These are phyloP conservation scores for Colletotrichum somersetense DNA, from an alignment of 2,329 filamentous ascomycete genomes.

Conservation along the genomic window DNA sequence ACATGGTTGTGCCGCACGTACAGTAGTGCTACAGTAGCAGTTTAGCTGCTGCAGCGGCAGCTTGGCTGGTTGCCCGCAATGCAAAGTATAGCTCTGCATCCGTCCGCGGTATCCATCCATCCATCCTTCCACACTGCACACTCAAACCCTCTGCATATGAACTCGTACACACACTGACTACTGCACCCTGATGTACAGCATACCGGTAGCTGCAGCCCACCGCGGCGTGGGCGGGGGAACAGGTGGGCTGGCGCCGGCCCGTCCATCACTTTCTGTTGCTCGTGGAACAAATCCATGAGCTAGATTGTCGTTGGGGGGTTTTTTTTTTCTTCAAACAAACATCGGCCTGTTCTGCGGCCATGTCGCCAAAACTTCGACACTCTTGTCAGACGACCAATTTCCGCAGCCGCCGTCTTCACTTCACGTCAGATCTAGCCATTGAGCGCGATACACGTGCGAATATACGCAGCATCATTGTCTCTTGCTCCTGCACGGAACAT, in stretches of 20 bases:
- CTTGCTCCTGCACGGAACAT: constrained; percentile 29
- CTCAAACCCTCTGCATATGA: constrained; percentile 15
- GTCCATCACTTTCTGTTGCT: constrained; percentile 33
- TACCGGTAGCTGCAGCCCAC: constrained; percentile 31
- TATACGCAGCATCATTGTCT: constrained; percentile 18
- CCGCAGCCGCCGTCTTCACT: constrained; percentile 17
- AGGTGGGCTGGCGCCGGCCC: constrained; percentile 23
- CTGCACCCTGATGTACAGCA: constrained; percentile 18
- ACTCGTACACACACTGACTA: constrained; percentile 17
- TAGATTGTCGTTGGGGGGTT: not conserved
- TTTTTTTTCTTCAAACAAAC: constrained; percentile 17
- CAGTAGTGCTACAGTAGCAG: not conserved
- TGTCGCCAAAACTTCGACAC: constrained; percentile 6
- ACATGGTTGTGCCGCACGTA: constrained; percentile 21
- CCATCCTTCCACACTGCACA: not conserved
- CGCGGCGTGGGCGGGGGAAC: constrained; percentile 35
- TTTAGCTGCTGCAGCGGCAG: constrained; percentile 11
- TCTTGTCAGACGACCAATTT: constrained; percentile 27
- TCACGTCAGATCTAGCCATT: constrained; percentile 13
- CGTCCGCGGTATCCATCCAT: constrained; percentile 26
- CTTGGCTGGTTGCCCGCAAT: constrained; percentile 30
- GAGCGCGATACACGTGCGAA: constrained; percentile 32
- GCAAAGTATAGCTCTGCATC: constrained; percentile 33
- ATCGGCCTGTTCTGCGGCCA: constrained; percentile 25
- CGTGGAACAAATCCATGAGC: constrained; percentile 32